phyloP scores from a whole-genome alignment of 768 basidiomycete species.

The Cystofilobasidium capitatum region DNA sequence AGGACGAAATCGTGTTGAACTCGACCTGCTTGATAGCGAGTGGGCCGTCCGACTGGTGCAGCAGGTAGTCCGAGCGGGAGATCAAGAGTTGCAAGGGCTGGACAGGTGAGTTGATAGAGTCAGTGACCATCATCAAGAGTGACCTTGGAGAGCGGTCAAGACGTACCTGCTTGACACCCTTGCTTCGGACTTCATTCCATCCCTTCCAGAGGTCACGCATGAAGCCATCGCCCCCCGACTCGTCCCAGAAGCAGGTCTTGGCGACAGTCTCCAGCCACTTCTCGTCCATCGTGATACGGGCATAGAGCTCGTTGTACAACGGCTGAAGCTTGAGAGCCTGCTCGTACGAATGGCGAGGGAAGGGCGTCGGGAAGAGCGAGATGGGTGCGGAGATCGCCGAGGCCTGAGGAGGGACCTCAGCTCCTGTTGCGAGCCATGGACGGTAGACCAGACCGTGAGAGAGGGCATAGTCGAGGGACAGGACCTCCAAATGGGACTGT shows the following conservation, averaged over 20 bases:
- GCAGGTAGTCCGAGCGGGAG: constrained; percentile 87
- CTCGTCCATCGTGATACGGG: constrained; percentile 66
- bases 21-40: constrained; percentile 81
- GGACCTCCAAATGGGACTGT: constrained; percentile 51
- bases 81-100: constrained; percentile 79
- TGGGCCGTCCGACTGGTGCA: constrained; percentile 48
- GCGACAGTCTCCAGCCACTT: constrained; percentile 73
- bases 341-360: constrained; percentile 63
- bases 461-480: constrained; percentile 73
- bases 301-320: constrained; percentile 75
- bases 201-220: constrained; percentile 71
- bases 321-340: constrained; percentile 59
- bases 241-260: constrained; percentile 45
- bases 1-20: constrained; percentile 91
- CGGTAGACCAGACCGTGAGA: constrained; percentile 77
- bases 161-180: constrained; percentile 52
- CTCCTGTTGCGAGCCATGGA: constrained; percentile 46
- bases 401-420: constrained; percentile 46
- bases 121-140: background rate
- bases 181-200: constrained; percentile 66
- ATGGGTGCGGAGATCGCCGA: constrained; percentile 86
- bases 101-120: background rate
- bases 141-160: background rate
- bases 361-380: constrained; percentile 74
- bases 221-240: constrained; percentile 71